These are phyloP conservation scores for Syncephalastrum monosporum DNA, from an alignment of 371 early-diverging fungal species.

Conservation along the genomic window DNA sequence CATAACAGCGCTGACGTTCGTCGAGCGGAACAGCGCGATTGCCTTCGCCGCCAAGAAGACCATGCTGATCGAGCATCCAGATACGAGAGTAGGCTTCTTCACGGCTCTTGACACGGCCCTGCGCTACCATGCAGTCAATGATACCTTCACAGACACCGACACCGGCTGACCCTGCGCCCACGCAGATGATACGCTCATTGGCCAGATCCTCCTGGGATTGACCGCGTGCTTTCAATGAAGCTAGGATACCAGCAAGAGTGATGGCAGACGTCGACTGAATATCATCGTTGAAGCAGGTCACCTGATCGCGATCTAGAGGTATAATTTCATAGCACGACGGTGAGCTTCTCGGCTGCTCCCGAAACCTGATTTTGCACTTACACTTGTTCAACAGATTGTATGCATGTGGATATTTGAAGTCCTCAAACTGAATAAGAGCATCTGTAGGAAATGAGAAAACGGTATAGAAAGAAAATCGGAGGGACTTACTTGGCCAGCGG, in stretches of 20 bases:
- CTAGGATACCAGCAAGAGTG: conserved; percentile 63
- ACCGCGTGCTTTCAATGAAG: conserved; percentile 57
- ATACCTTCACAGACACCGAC: conserved; percentile 71
- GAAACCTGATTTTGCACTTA: conserved; percentile 11
- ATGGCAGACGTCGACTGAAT: conserved; percentile 70
- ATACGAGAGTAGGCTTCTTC: conserved; percentile 59
- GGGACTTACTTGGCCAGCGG: conserved; percentile 56
- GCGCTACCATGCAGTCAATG: conserved; percentile 61
- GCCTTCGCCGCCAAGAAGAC: conserved; percentile 38
- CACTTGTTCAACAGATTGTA: conserved; percentile 60
- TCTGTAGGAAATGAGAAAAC: conserved; percentile 19
- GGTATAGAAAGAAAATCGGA: not conserved
- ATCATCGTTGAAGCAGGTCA: conserved; percentile 71
- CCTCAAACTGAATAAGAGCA: conserved; percentile 52
- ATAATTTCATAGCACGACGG: conserved; percentile 3
- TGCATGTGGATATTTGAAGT: conserved; percentile 52
- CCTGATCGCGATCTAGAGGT: conserved; percentile 48
- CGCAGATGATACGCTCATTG: conserved; percentile 57
- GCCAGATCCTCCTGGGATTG: conserved; percentile 35
- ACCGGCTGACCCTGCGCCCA: conserved; percentile 71
- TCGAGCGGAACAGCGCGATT: conserved; percentile 32
- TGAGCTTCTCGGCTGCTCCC: not conserved
- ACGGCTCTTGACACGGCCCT: conserved; percentile 54
- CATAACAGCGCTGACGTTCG: conserved; percentile 53
- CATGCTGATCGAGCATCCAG: conserved; percentile 62